These are phyloP conservation scores for Phytomonas francai DNA, from an alignment of 208 protist genomes.

Conservation along the genomic window DNA sequence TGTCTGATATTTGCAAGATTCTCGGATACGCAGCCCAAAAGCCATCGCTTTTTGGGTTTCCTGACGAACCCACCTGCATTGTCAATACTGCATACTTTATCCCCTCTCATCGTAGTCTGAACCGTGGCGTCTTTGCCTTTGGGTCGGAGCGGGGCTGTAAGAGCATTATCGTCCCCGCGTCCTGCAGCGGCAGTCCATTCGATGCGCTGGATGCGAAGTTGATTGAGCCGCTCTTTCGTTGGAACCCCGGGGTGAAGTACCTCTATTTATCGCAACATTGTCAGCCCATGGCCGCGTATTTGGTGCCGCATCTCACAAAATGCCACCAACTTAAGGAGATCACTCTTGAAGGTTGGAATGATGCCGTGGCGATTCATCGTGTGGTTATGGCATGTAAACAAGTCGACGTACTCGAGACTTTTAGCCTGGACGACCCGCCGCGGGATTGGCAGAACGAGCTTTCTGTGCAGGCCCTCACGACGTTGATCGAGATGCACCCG, in stretches of 20 bases:
- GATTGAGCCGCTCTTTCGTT: slow-evolving; percentile 77
- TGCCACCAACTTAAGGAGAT: slow-evolving; percentile 57
- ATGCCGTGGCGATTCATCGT: slow-evolving; percentile 78
- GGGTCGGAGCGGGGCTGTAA: slow-evolving; percentile 81
- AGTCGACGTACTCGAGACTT: slow-evolving; percentile 75
- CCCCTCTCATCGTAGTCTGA: slow-evolving; percentile 55
- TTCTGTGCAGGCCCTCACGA: slow-evolving; percentile 76
- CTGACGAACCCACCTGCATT: slow-evolving; percentile 75
- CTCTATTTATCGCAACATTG: slow-evolving; percentile 81
- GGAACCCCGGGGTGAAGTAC: slow-evolving; percentile 83
- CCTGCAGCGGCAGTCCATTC: slow-evolving; percentile 61
- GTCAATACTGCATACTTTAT: slow-evolving; percentile 86
- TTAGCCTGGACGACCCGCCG: slow-evolving; percentile 58
- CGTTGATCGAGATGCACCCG: slow-evolving; percentile 88
- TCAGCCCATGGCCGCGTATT: slow-evolving; percentile 66
- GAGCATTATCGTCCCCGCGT: slow-evolving; percentile 74
- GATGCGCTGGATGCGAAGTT: slow-evolving; percentile 73
- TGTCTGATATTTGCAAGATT: slow-evolving; percentile 57
- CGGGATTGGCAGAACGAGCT: slow-evolving; percentile 83
- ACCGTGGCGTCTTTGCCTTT: slow-evolving; percentile 70
- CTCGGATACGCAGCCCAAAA: slow-evolving; percentile 69
- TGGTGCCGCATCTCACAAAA: slow-evolving; percentile 47
- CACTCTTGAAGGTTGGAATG: slow-evolving; percentile 81
- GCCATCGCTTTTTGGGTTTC: slow-evolving; percentile 84
- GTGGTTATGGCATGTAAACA: slow-evolving; percentile 83